Evolutionary conservation across 352 stramenopile genomes (phyloP), one percentile per base, ranked within the genome.

Genomic region (Phytopythium vexans): DNA sequence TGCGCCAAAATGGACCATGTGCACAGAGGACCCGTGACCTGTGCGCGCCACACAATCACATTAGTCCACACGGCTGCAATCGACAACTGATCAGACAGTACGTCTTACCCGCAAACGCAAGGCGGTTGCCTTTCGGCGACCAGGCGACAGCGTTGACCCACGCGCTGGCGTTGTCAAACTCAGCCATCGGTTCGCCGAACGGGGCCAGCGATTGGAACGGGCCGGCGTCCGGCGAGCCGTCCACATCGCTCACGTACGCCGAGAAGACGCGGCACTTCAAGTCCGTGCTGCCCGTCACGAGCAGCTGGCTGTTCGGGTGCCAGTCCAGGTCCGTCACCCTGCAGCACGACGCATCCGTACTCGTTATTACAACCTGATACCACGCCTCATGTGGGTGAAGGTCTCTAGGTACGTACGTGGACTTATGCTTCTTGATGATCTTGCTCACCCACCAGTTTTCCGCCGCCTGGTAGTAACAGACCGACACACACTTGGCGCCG

Each of bases 351-450:
- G 21, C 21, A 27, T 27, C 21, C 21, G 21, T 27, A 27, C 21
- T 27, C 21, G 21, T 27, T 27, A 27, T 27, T 27, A 27, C 21
- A 27, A 27, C 21, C 21, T 27, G 21, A 27, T 27, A 27, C 21
- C 21, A 27, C 21, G 21, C 21, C 21, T 27, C 21, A 27, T 27
- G 21, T 27, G 21, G 21, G 21, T 27, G 21, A 27, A 11, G 15
- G 14, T 6, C 21, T 27, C 21, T 27, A 27, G 21, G 6, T 14
- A 96, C 71, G 53, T 92, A 94, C 84, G 93, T 97, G 37, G 86
- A 97, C 77, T 98, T 98, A 79, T 98, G 90, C 62, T 97, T 97
- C 70, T 98, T 98, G 72, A 98, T 97, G 65, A 97, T 96, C 77
- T 98, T 98, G 58, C 77, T 92, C 51, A 98, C 83, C 91, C 94